Base-by-base conservation (phyloP, 2,329 filamentous ascomycete genomes). In the Aureobasidium lini region DNA sequence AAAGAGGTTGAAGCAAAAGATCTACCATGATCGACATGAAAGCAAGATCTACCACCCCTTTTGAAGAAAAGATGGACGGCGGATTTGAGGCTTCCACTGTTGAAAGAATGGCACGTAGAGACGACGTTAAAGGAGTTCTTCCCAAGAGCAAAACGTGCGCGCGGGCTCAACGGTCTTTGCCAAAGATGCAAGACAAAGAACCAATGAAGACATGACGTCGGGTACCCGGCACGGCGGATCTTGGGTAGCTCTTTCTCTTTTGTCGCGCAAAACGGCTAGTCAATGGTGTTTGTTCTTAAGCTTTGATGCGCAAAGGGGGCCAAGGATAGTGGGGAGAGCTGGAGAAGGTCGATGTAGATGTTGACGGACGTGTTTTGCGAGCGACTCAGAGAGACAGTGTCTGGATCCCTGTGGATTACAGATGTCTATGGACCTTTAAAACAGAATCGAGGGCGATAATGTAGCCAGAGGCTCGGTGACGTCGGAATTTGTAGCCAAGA, bases 251-350 rank as follows among this genome's bases (percentile, higher is more conserved):
- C 52, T 34, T 44, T 15, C 39, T 18, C 11, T 28, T 54, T 44
- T 56, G 52, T 43, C 52, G 40, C 52, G 52, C 53, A 57, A 57
- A 57, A 47, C 53, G 53, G 40, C 53, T 13, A 18, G 42, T 32
- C 53, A 57, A 57, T 47, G 53, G 42, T 47, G 31, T 32, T 15
- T 31, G 32, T 8, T 15, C 18, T 47, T 57, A 57, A 57, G 53
- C 53, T 57, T 57, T 57, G 53, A 57, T 47, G 32, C 15, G 42
- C 53, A 10, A 42, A 37, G 40, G 34, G 28, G 42, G 31, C 53
- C 47, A 40, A 15, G 32, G 16, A 18, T 10, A 31, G 31, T 31
- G 40, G 52, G 18, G 37, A 44, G 39, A 56, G 52, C 11, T 44
- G 52, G 52, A 56, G 28, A 44, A 56, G 39, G 31, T 9, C 13